Percentiles rank a stretch among this genome's conserved stretches.
phyloP scores from a whole-genome alignment of 2,329 filamentous ascomycete genomes.

The Periconia digitata region DNA sequence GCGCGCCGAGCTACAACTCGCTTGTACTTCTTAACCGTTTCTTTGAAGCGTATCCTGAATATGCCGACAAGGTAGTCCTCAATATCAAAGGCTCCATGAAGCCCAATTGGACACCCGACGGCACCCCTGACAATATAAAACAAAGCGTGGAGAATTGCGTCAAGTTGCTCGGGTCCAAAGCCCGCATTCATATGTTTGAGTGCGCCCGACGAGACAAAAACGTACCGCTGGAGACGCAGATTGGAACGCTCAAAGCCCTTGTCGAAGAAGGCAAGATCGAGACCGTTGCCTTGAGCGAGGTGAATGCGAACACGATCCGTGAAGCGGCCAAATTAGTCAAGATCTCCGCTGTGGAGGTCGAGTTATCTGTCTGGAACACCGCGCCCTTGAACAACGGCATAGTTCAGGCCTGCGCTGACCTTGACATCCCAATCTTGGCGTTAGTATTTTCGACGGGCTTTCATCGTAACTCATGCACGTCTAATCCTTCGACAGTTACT shows the following conservation, averaged over 20 bases:
- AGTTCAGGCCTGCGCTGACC: conserved; percentile 55
- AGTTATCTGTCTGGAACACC: conserved; percentile 56
- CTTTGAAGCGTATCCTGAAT: conserved; percentile 48
- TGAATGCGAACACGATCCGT: conserved; percentile 42
- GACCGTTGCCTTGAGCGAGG: conserved; percentile 44
- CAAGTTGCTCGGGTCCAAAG: conserved; percentile 38
- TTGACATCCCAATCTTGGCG: conserved; percentile 62
- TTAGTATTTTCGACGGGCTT: background rate
- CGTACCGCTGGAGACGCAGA: conserved; percentile 36
- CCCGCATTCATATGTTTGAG: conserved; percentile 46
- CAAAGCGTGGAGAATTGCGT: conserved; percentile 45
- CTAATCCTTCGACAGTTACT: conserved; percentile 48
- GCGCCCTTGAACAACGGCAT: conserved; percentile 58
- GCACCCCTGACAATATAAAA: conserved; percentile 37
- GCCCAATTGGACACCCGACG: conserved; percentile 34
- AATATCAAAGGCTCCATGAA: conserved; percentile 46
- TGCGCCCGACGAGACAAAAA: conserved; percentile 40
- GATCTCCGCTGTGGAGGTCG: conserved; percentile 59
- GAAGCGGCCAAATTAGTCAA: conserved; percentile 52
- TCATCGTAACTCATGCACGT: background rate
- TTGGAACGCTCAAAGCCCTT: conserved; percentile 1
- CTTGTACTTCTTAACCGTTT: conserved; percentile 47
- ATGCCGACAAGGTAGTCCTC: conserved; percentile 46
- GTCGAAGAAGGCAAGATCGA: conserved; percentile 35
- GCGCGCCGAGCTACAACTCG: conserved; percentile 42